Percentiles rank a stretch among this genome's conserved stretches.
Evolutionary conservation across 305 asterid species (phyloP).

Genomic region (Fraxinus latifolia): DNA sequence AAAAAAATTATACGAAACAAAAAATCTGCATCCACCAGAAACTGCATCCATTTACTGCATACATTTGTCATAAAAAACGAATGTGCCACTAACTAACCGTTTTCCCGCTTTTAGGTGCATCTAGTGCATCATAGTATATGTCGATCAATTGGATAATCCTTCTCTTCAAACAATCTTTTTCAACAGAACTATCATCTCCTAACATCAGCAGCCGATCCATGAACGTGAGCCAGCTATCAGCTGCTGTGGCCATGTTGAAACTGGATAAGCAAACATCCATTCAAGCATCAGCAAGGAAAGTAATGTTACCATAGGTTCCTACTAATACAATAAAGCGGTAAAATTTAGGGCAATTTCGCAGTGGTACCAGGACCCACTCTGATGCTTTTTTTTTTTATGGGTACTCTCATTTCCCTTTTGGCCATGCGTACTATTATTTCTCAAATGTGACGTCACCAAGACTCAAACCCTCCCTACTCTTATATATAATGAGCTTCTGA

Average conservation of each 20-base stretch:
- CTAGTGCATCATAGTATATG: conserved; percentile 77
- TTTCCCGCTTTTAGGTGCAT: conserved; percentile 86
- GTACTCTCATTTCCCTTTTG: neutral
- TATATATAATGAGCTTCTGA: neutral
- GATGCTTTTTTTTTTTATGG: neutral
- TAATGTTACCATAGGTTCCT: neutral
- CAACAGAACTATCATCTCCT: conserved; percentile 35
- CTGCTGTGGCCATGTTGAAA: conserved; percentile 50
- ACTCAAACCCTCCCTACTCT: neutral
- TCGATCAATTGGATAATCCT: conserved; percentile 53
- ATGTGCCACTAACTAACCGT: conserved; percentile 38
- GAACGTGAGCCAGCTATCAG: conserved; percentile 63
- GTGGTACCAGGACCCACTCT: neutral
- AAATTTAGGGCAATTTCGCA: neutral
- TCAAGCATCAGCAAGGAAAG: neutral
- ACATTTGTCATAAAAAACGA: neutral
- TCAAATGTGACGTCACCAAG: neutral
- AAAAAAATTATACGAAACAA: neutral
- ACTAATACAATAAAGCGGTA: neutral
- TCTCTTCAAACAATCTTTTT: conserved; percentile 33
- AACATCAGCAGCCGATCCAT: conserved; percentile 67
- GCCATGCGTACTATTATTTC: neutral
- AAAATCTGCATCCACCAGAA: neutral
- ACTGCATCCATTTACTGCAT: neutral
- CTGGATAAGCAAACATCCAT: conserved; percentile 32